Base-by-base conservation (phyloP, 179 eudicot genomes). In the Patellifolia procumbens region DNA sequence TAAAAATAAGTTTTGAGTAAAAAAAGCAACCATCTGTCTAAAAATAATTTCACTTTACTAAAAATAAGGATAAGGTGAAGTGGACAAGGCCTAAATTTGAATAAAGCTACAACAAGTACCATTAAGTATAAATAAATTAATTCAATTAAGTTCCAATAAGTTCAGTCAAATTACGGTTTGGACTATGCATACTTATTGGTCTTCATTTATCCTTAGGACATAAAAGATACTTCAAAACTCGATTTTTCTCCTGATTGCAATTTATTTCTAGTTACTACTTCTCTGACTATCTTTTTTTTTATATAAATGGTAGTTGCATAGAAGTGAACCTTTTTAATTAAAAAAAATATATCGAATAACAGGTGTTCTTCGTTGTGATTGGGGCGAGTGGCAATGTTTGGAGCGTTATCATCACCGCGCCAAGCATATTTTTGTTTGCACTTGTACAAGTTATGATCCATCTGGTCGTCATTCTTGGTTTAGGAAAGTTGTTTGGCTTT, bases 291-390 rank as follows among this genome's bases (percentile, higher is more conserved):
- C 48, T 34, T 11, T 35, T 4, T 17, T 17, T 17, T 32, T n/a
- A n/a, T n/a, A 43, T 0, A 22, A 22, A 10, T 22, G 31, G 71
- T 28, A 4, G 5, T 68, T 68, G 73, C 20, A 59, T 42, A 56
- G 39, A 17, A 34, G 39, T 29, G 63, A n/a, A n/a, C n/a, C n/a
- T n/a, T n/a, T n/a, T n/a, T n/a, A n/a, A n/a, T n/a, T n/a, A n/a
- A 10, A 46, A n/a, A 17, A 51, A 0, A 12, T 49, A n/a, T 67
- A 56, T 17, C 37, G 45, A 29, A 59, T 46, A 53, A 78, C 79
- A 92, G 96, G 89, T 91, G 24, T 92, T 92, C 76, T 92, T 92
- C 48, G 84, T 92, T 7, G 96, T 92, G 79, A 84, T 92, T 68
- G 96, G 96, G 66, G 96, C 96, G 5, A 87, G 93, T 61, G 96